Base-by-base conservation (phyloP, 176 grass and related monocot genomes). In the Panicum miliaceum region DNA sequence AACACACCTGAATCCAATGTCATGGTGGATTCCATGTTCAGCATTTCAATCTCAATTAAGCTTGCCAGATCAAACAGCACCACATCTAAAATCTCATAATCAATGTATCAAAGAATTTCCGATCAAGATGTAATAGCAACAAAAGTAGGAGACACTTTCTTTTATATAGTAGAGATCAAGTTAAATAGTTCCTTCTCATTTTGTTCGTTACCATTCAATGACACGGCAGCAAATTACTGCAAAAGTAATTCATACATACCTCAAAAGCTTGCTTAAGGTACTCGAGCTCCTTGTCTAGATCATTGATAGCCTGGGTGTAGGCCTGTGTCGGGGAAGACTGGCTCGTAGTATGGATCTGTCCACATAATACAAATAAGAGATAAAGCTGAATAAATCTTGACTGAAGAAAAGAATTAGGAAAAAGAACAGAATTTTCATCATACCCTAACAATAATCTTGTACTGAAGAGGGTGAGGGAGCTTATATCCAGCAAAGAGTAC, bases 371-470 rank as follows among this genome's bases (percentile, higher is more conserved):
- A 37, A 60, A 61, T 63, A 20, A 20, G 18, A 71, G 36, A 77
- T 15, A 71, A 66, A 23, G 4, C 6, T 27, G 19, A 73, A 43
- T 53, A 71, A 46, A 22, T 3, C 8, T 60, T 25, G 0, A 47
- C n/a, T 0, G 1, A 12, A 46, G 0, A 6, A 76, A 89, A 81
- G 9, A 75, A 36, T 25, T 14, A 64, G n/a, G 4, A 36, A 42
- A 62, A 76, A 43, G 4, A 76, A 46, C 11, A 36, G 52, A 40
- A 29, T 1, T 15, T 71, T 20, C 25, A 71, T 13, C 83, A n/a
- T 86, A 90, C 83, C 88, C 83, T 77, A 19, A 82, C 88, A 81
- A 90, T 82, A 72, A 90, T 82, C 71, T 90, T 90, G 64, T 90
- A 90, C 64, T 86, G 88, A 77, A 81, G 79, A 56, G 79, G 79